Evolutionary conservation across 345 rosid genomes (phyloP), one percentile per base, ranked within the genome.

Genomic region (Salix arbutifolia): DNA sequence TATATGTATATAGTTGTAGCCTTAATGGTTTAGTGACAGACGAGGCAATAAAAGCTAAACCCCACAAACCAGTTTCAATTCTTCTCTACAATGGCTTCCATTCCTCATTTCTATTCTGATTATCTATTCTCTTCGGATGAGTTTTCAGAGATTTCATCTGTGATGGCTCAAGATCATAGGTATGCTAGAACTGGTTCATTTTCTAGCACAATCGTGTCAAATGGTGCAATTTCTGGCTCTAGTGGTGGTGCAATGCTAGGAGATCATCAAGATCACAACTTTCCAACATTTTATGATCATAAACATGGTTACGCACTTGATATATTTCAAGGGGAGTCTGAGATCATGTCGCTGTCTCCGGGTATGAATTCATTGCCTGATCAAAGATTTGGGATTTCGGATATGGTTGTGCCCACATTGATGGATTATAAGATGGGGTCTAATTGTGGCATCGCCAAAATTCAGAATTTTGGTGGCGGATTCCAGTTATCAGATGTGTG

Each of bases 81-180:
- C 12, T 25, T 35, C 14, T 5, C 38, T 74, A 61, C 76, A 77
- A 89, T 89, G 94, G 85, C 88, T 82, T 87, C 87, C 28, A 50
- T 86, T 60, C 87, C 91, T 81, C 87, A 85, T 14, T 84, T 85
- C n/a, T 81, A 76, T 79, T 50, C 80, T 31, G 86, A 83, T 74
- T 86, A 85, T 74, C 71, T 87, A 50, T 86, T 82, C 53, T 78
- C 79, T n/a, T 46, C 85, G 16, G 80, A 78, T 12, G 85, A 83
- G 70, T 73, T 84, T 65, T 79, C 89, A 8, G 81, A 84, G 25
- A 78, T 83, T 74, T 75, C 80, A 26, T 76, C 77, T 3, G 70
- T 62, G 1, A 76, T 72, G 53, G 73, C 73, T 26, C 77, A 72
- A 23, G 79, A 80, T 53, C 67, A 46, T 28, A n/a, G 28, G n/a